These are phyloP conservation scores for Wickerhamiella parazyma DNA, from an alignment of 805 yeast species.

Conservation along the genomic window DNA sequence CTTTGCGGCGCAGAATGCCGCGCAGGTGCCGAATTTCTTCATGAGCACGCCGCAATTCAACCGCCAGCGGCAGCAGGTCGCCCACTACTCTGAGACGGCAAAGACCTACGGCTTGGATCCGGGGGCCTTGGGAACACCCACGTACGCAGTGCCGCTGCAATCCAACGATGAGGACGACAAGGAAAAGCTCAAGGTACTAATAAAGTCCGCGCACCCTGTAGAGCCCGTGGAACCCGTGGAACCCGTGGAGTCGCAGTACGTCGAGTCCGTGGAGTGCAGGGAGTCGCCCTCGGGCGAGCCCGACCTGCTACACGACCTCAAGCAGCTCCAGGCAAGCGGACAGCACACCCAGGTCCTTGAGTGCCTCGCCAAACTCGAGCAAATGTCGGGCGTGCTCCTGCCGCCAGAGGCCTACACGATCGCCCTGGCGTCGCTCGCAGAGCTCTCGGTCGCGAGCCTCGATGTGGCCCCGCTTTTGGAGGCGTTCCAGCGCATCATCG, in stretches of 20 bases:
- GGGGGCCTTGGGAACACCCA: background rate
- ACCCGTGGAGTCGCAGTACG: too few relatives aligned
- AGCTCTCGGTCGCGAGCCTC: conserved; percentile 8
- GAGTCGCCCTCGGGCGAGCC: too few relatives aligned
- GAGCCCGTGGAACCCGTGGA: background rate
- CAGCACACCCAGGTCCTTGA: conserved; percentile 5
- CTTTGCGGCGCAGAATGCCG: conserved; percentile 23
- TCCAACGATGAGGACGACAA: conserved; percentile 11
- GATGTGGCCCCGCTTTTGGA: conserved; percentile 21
- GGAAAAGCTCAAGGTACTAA: background rate
- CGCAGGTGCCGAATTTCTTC: conserved; percentile 28
- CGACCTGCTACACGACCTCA: too few relatives aligned
- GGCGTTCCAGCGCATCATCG: conserved; percentile 21
- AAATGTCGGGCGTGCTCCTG: background rate
- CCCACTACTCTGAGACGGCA: conserved; percentile 15
- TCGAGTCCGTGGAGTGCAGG: too few relatives aligned
- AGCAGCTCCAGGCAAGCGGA: background rate
- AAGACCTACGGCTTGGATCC: conserved; percentile 14
- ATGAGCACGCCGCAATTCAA: conserved; percentile 29
- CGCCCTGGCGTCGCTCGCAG: conserved; percentile 16
- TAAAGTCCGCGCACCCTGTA: background rate
- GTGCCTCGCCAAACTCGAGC: conserved; percentile 3
- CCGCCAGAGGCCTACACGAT: conserved; percentile 18
- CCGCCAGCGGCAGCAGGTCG: conserved; percentile 28
- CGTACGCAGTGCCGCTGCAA: background rate